Evolutionary conservation across 106 monocot species (phyloP), one percentile per base, ranked within the genome.

Genomic region (Iris macrosiphon): DNA sequence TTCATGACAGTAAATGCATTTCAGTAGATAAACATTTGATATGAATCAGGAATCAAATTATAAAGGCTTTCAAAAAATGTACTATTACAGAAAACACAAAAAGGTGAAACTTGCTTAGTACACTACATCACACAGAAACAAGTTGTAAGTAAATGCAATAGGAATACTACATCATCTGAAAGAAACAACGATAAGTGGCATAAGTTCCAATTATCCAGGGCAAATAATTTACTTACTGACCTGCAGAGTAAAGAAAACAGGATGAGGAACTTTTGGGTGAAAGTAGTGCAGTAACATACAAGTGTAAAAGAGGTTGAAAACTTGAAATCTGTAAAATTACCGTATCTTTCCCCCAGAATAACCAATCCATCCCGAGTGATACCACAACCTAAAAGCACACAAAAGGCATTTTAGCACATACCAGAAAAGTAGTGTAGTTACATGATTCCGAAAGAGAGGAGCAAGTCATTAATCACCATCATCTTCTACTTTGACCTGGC

Each of bases 301-400:
- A 52, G 32, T n/a, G n/a, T 52, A 32, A 52, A 52, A 21, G 45
- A 24, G 16, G 22, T 38, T 40, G 40, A 47, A 40, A 49, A 45
- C 24, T 17, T 24, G 39, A 54, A 32, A 4, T 10, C 16, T 45
- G 8, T 22, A 66, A 11, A 40, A 49, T 12, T 86, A 90, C 90
- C 83, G 54, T 75, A 64, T 68, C 68, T 85, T 75, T 90, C 90
- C 32, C 90, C 90, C 28, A 98, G 31, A 64, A 80, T 66, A 37
- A 83, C 75, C 66, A 98, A 68, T 40, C 72, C 91, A 64, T 98
- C 90, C 49, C 96, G 86, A 37, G 83, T 83, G 33, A 98, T 68
- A 30, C 96, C 96, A 71, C 67, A 73, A 33, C 96, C 96, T 98
- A 69, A 7, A 73, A 49, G 42, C 44, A 45, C 26, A 11, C 16